Evolutionary conservation across 345 rosid genomes (phyloP).

Genomic region (Rhizophora apiculata): DNA sequence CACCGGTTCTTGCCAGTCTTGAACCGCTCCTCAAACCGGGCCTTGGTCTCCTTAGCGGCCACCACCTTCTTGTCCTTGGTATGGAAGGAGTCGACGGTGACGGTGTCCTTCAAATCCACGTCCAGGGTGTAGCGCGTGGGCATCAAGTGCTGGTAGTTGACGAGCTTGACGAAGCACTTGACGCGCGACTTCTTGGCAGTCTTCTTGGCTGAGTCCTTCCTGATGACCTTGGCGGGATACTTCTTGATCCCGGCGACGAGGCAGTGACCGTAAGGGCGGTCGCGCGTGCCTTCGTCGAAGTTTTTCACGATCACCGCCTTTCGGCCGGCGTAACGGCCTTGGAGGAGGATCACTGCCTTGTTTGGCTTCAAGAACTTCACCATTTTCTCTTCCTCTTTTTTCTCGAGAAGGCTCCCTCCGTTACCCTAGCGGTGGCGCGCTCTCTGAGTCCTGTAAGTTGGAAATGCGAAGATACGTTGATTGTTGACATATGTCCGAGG

Average conservation of each 20-base stretch:
- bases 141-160: conserved; percentile 27
- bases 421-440: background rate
- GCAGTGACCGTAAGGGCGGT: conserved; percentile 21
- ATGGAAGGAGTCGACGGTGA: conserved; percentile 2
- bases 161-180: conserved; percentile 27
- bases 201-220: conserved; percentile 28
- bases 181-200: conserved; percentile 26
- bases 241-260: conserved; percentile 24
- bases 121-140: conserved; percentile 27
- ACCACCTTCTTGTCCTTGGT: conserved; percentile 25
- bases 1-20: conserved; percentile 31
- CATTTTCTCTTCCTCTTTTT: conserved; percentile 5
- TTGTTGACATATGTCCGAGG: no score
- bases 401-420: background rate
- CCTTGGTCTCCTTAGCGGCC: conserved; percentile 22
- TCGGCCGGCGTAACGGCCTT: conserved; percentile 27
- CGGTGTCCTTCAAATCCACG: conserved; percentile 25
- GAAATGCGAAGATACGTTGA: no score
- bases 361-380: conserved; percentile 16
- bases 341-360: conserved; percentile 23
- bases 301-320: conserved; percentile 25
- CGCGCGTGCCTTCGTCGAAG: conserved; percentile 21
- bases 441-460: background rate
- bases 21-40: conserved; percentile 26
- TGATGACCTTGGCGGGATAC: conserved; percentile 25